These are phyloP conservation scores for Chaetomium sp. DNA, from an alignment of 2,329 filamentous ascomycete species.

Conservation along the genomic window DNA sequence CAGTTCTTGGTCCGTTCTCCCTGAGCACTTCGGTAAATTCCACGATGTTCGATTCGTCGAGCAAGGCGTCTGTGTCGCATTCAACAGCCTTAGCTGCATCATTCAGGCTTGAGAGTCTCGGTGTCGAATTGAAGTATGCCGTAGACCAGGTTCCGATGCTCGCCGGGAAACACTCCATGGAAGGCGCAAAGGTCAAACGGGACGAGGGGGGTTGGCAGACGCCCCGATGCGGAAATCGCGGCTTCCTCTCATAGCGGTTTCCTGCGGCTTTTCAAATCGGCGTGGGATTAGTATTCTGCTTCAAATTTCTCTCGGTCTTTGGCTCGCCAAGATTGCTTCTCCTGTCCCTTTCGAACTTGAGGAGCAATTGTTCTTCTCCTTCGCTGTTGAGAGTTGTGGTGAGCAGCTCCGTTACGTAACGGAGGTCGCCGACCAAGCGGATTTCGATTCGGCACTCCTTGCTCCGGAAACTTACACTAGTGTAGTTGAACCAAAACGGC, in stretches of 20 bases:
- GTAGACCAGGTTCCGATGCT: not conserved
- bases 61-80: conserved; percentile 11
- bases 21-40: conserved; percentile 13
- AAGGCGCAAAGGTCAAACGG: not conserved
- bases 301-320: not conserved
- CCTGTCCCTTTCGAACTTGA: not conserved
- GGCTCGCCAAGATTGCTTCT: not conserved
- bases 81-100: conserved; percentile 16
- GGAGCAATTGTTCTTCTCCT: not conserved
- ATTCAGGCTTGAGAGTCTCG: not conserved
- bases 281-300: not conserved
- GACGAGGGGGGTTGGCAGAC: not conserved
- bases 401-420: conserved; percentile 14
- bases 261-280: not conserved
- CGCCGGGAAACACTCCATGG: not conserved
- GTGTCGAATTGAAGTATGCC: conserved; percentile 7
- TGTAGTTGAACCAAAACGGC: conserved; percentile 10
- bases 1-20: not conserved
- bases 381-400: not conserved
- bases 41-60: conserved; percentile 19
- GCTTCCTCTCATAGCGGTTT: no score
- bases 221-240: not conserved
- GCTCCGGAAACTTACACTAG: conserved; percentile 16
- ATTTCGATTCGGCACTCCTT: conserved; percentile 3
- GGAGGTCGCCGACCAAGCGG: not conserved